Evolutionary conservation across 768 basidiomycete genomes (phyloP).

Genomic region (Serendipita vermifera): DNA sequence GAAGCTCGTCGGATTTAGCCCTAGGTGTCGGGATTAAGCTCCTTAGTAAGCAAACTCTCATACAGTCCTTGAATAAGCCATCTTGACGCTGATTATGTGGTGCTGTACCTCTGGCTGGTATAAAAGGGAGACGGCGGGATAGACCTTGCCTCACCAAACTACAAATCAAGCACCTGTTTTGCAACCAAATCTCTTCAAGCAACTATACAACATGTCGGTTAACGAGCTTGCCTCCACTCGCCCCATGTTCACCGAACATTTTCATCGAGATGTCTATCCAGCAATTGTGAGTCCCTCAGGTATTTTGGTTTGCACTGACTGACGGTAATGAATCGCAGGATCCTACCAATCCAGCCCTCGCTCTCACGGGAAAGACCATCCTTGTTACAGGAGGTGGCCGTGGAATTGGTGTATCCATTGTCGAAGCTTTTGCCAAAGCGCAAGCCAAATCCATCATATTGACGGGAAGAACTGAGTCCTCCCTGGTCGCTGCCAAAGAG

Average conservation of each 20-base stretch:
- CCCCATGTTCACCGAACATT: not conserved
- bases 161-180: too few species aligned
- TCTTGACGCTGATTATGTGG: too few species aligned
- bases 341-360: not conserved
- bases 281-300: not conserved
- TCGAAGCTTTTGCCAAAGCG: constrained; percentile 2
- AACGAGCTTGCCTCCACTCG: constrained; percentile 7
- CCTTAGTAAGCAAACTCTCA: too few species aligned
- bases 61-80: too few species aligned
- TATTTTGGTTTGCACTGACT: too few species aligned
- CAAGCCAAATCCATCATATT: not conserved
- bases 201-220: not conserved
- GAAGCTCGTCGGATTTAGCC: too few species aligned
- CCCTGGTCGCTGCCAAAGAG: not conserved
- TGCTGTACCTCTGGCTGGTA: too few species aligned
- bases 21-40: too few species aligned
- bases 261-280: not conserved
- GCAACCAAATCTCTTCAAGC: too few species aligned
- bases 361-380: not conserved
- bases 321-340: not conserved
- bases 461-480: not conserved
- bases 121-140: too few species aligned
- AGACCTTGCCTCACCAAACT: too few species aligned
- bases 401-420: not conserved
- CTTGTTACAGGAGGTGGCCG: not conserved